These are phyloP conservation scores for Clavaria fumosa DNA, from an alignment of 768 basidiomycete species.

Conservation along the genomic window DNA sequence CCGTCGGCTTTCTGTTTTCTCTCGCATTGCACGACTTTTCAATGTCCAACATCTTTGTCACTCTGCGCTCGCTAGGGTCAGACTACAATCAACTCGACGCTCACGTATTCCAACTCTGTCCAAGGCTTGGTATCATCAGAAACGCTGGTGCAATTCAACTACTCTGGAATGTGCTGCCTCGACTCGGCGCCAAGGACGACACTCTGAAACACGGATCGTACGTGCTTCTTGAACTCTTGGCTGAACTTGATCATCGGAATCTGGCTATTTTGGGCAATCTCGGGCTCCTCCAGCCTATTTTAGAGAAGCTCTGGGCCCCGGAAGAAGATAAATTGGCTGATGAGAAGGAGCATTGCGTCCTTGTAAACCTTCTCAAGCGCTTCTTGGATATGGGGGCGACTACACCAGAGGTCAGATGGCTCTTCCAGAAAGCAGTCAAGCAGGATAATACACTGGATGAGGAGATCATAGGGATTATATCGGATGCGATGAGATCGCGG, in stretches of 20 bases:
- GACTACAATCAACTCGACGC: conserved; percentile 22
- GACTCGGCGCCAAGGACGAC: conserved; percentile 19
- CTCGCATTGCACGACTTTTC: conserved; percentile 54
- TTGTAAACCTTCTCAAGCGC: conserved; percentile 49
- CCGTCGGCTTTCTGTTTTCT: conserved; percentile 51
- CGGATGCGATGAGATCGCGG: conserved; percentile 52
- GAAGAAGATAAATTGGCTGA: conserved; percentile 12
- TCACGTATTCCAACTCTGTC: conserved; percentile 26
- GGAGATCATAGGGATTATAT: conserved; percentile 56
- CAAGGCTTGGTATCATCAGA: conserved; percentile 33
- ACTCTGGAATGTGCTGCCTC: conserved; percentile 35
- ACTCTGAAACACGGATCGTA: conserved; percentile 37
- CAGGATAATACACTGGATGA: conserved; percentile 36
- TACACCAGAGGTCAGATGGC: conserved; percentile 41
- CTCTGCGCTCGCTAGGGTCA: conserved; percentile 24
- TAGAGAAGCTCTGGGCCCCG: conserved; percentile 21
- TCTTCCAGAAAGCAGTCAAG: conserved; percentile 44
- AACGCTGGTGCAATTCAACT: conserved; percentile 48
- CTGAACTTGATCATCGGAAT: conserved; percentile 49
- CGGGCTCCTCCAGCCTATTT: conserved; percentile 37
- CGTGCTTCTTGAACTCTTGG: conserved; percentile 49
- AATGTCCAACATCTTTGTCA: conserved; percentile 37
- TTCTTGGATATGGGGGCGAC: conserved; percentile 64
- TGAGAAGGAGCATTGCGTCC: conserved; percentile 37
- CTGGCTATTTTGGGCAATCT: conserved; percentile 48